Conservation (phyloP, 345 rosid species). For the Salix caprea region DNA sequence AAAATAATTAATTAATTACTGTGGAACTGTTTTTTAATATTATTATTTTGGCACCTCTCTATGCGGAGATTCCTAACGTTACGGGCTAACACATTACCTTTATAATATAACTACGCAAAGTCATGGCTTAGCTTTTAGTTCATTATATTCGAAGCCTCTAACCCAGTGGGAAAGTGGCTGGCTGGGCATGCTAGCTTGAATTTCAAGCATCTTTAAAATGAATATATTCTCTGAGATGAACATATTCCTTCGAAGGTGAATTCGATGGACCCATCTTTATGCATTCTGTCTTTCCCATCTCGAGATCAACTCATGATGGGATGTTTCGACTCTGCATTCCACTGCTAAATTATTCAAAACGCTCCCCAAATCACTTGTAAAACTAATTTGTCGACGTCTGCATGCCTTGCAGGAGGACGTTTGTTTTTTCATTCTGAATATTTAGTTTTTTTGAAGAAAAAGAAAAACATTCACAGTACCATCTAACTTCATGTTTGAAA, state of each 20-base stretch:
- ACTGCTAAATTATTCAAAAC: neutral
- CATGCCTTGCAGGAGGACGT: too few species aligned
- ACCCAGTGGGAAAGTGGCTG: constrained; percentile 40
- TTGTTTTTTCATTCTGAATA: too few species aligned
- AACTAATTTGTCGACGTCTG: neutral
- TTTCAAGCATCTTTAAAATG: constrained; percentile 72
- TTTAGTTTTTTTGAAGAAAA: too few species aligned
- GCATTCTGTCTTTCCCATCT: constrained; percentile 17
- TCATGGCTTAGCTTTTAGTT: constrained; percentile 54
- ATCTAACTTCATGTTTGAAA: too few species aligned
- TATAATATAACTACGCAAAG: constrained; percentile 45
- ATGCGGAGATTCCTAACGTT: constrained; percentile 29
- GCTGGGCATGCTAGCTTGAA: constrained; percentile 78
- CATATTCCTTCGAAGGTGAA: constrained; percentile 58
- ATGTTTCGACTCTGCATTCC: neutral
- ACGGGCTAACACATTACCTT: constrained; percentile 2
- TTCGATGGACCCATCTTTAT: constrained; percentile 29
- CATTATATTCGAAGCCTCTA: constrained; percentile 21
- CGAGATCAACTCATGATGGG: neutral
- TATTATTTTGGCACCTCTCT: too few species aligned
- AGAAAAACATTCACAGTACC: too few species aligned
- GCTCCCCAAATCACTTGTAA: neutral
- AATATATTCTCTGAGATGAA: constrained; percentile 70
- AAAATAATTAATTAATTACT: neutral
- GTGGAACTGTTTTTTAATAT: neutral